These are phyloP conservation scores for Talaromyces sp. DNA, from an alignment of 2,329 filamentous ascomycete species.

Conservation along the genomic window DNA sequence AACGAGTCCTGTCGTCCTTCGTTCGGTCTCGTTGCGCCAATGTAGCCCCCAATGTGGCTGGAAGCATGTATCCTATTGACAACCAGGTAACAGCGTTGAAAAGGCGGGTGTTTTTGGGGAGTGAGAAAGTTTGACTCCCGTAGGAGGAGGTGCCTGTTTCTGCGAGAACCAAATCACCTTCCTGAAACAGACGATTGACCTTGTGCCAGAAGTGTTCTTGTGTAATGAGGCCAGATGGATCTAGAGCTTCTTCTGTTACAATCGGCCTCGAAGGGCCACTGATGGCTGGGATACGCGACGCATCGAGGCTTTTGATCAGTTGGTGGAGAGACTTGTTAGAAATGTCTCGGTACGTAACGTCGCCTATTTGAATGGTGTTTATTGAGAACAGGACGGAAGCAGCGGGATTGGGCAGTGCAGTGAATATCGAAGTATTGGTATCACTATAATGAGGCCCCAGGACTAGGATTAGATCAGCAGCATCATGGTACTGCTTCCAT, in stretches of 20 bases:
- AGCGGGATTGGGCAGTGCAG: neutral
- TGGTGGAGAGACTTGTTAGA: neutral
- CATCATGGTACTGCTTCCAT: slow-evolving; percentile 46
- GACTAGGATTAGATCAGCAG: slow-evolving; percentile 43
- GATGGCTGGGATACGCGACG: neutral
- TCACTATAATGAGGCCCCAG: slow-evolving; percentile 46
- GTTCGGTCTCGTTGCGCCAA: slow-evolving; percentile 17
- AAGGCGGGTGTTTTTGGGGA: slow-evolving; percentile 2
- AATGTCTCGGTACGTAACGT: neutral
- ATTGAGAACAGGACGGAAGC: neutral
- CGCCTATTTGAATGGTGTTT: neutral
- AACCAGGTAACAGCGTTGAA: slow-evolving; percentile 25
- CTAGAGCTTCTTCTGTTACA: neutral
- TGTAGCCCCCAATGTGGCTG: slow-evolving; percentile 21
- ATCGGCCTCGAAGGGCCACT: neutral
- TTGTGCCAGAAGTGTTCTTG: slow-evolving; percentile 3
- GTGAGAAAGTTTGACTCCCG: neutral
- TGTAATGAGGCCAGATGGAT: neutral
- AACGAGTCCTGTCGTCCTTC: slow-evolving; percentile 14
- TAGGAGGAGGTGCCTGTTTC: slow-evolving; percentile 11
- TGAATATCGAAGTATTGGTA: slow-evolving; percentile 42
- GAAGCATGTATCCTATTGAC: slow-evolving; percentile 27
- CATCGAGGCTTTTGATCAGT: neutral
- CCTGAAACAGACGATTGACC: neutral
- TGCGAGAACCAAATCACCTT: slow-evolving; percentile 11